Base-by-base conservation (phyloP, 1,284 basidiomycete genomes). In the Golubevia pallescens region DNA sequence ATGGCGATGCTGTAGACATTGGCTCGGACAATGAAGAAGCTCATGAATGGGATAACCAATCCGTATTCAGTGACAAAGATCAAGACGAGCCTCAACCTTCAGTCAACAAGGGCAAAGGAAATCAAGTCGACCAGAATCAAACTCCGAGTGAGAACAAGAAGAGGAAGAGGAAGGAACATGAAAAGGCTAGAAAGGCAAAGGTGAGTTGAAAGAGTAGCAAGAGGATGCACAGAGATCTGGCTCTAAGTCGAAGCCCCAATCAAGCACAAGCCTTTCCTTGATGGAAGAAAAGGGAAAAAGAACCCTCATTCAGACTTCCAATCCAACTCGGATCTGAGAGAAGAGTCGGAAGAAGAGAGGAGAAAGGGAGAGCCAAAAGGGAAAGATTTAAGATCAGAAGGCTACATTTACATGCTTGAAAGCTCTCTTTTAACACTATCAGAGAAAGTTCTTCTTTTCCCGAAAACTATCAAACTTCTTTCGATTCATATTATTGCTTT, bases 81-180 rank as follows among this genome's bases (percentile, higher is more conserved):
- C n/a, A 20, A 3, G 23, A 24, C 57, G 42, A 52, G 32, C 55
- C 59, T 5, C 59, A 67, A 13, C 48, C 51, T 5, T 7, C 6
- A 2, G 57, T 52, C 5, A 62, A 57, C 1, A 57, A 21, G 14
- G 51, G 10, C 16, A 54, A 3, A 59, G n/a, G 34, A 28, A 62
- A 57, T 23, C 52, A 63, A 20, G 59, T 58, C 2, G 57, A 3
- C 48, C 72, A 68, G 32, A 73, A 74, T n/a, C 69, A 70, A 42
- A 66, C 70, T n/a, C 66, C 68, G 16, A 73, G 79, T 58, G 69
- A 69, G 19, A 72, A 73, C 62, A 78, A 75, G 68, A 74, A 74
- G 60, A 56, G 69, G 48, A 77, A 77, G 52, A 65, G 70, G 48
- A 77, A 68, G 66, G 20, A 38, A 60, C 58, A 78, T 63, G 72